Evolutionary conservation across 192 early-diverging fungal species (phyloP).

Genomic region (Geranomyces michiganensis): DNA sequence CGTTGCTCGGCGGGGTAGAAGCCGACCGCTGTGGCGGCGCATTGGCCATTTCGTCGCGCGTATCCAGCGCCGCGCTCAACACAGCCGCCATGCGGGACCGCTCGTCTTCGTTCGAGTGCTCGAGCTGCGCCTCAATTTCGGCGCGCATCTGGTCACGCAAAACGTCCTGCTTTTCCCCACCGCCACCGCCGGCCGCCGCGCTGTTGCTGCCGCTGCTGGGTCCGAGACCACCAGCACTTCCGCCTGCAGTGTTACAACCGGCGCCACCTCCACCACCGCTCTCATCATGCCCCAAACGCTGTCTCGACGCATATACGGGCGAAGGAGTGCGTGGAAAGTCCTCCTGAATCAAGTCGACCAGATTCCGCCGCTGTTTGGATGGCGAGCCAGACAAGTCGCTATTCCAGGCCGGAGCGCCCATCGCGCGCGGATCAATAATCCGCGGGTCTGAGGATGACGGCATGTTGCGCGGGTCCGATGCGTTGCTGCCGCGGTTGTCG

Average conservation of each 20-base stretch:
- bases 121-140: conserved; percentile 44
- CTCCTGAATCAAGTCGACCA: conserved; percentile 47
- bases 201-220: conserved; percentile 4
- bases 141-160: conserved; percentile 40
- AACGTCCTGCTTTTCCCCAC: conserved; percentile 17
- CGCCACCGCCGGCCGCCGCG: neutral
- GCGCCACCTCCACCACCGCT: neutral
- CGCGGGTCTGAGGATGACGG: conserved; percentile 15
- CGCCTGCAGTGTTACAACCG: conserved; percentile 5
- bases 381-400: conserved; percentile 28
- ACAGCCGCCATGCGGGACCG: conserved; percentile 58
- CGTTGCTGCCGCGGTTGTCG: neutral
- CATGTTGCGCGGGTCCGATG: conserved; percentile 5
- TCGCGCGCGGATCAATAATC: conserved; percentile 13
- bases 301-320: conserved; percentile 32
- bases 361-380: conserved; percentile 34
- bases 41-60: conserved; percentile 57
- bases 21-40: conserved; percentile 64
- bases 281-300: conserved; percentile 26
- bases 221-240: conserved; percentile 1
- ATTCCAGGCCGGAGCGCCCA: neutral
- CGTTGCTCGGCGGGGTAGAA: conserved; percentile 68
- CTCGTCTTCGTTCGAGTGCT: conserved; percentile 54
- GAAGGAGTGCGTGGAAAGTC: conserved; percentile 49
- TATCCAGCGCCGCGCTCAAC: conserved; percentile 64